phyloP scores from a whole-genome alignment of 805 yeast genomes.

The Priceomyces carsonii region DNA sequence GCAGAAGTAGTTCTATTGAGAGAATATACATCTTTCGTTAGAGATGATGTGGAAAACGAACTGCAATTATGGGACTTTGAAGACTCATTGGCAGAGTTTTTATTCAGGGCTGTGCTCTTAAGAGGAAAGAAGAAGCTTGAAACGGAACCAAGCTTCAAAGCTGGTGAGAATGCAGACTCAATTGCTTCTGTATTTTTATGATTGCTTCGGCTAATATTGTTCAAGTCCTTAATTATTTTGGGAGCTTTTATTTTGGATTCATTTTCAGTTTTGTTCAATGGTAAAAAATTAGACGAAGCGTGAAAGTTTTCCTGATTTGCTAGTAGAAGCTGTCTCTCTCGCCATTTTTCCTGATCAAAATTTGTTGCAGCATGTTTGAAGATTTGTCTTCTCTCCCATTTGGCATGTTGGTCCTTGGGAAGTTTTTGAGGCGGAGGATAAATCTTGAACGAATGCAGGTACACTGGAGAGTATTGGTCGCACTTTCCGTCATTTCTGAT shows the following conservation, averaged over 20 bases:
- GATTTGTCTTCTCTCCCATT: slow-evolving; percentile 22
- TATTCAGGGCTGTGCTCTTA: too few relatives aligned
- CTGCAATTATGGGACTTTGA: too few relatives aligned
- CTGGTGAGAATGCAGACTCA: background rate
- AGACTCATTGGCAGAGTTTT: too few relatives aligned
- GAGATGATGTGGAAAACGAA: too few relatives aligned
- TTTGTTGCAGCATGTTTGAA: slow-evolving; percentile 14
- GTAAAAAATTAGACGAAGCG: slow-evolving; percentile 1
- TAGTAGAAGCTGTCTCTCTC: slow-evolving; percentile 6
- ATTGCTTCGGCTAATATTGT: too few relatives aligned
- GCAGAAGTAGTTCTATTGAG: too few relatives aligned
- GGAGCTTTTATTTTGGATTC: background rate
- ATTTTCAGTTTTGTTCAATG: background rate
- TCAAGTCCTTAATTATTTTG: background rate
- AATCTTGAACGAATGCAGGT: slow-evolving; percentile 12
- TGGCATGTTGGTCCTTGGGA: slow-evolving; percentile 13
- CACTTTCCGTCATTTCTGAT: background rate
- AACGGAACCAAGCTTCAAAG: background rate
- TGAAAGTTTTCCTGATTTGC: slow-evolving; percentile 3
- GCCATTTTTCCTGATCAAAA: slow-evolving; percentile 9
- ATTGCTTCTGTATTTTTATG: background rate
- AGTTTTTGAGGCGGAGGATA: slow-evolving; percentile 12
- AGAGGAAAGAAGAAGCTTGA: background rate
- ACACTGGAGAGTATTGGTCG: slow-evolving; percentile 3
- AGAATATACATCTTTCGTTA: too few relatives aligned